Base-by-base conservation (phyloP, 805 yeast species). In the Lachancea fermentati region DNA sequence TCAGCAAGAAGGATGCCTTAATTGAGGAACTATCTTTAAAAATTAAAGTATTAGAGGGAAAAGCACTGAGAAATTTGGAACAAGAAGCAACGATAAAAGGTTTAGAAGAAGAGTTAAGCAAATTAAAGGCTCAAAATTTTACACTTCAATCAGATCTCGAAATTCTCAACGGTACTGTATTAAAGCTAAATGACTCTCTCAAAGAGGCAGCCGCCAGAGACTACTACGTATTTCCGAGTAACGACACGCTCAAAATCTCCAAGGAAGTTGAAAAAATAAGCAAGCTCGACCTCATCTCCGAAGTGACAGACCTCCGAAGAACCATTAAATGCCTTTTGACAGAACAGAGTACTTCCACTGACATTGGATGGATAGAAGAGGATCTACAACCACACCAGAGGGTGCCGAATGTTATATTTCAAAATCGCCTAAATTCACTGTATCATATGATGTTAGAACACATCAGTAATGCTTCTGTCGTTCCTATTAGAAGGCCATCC, bases 11-110 rank as follows among this genome's bases (percentile, higher is more conserved):
- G 46, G 50, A 50, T 8, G 29, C 31, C 4, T 16, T 46, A 11
- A 54, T 75, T 12, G 69, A 68, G 28, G 78, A 76, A 34, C 56
- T 73, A 11, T 56, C 61, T 9, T 54, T 76, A 40, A 75, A 72
- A 45, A 61, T 76, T 7, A 58, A 65, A 6, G 62, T 75, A 2
- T 51, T 76, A 28, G 71, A 74, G 45, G 61, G 65, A 4, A 73
- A 72, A 46, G 55, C 76, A 49, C 48, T 47, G 12, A 57, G 65
- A 3, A 52, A 65, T 4, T 54, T 58, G 29, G 49, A 50, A 0
- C 60, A 62, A 13, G 68, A 42, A 30, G 13, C 28, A 3, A 29
- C 37, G 5, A 18, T 39, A 9, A n/a, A 15, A 6, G 17, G 12
- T 4, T 30, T 39, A 17, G 36, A 66, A 24, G 11, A 35, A 1